Conservation (phyloP, 768 basidiomycete genomes). For the Rubroboletus satanas region DNA sequence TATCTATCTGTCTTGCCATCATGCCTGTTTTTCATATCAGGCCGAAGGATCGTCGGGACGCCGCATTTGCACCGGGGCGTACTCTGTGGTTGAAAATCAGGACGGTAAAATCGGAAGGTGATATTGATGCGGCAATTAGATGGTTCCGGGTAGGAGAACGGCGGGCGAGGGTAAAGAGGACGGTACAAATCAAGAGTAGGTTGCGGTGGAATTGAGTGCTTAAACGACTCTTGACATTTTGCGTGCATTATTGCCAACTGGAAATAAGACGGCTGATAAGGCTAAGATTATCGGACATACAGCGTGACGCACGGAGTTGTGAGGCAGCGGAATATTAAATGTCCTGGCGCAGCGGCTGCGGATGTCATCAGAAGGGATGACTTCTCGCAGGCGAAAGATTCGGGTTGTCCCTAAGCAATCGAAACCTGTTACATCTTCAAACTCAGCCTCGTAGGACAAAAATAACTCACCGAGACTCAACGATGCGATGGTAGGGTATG, state of each 20-base stretch:
- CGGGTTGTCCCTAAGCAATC: constrained; percentile 54
- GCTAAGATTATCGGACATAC: background rate
- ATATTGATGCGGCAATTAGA: constrained; percentile 78
- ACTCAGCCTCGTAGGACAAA: background rate
- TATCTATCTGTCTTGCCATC: constrained; percentile 55
- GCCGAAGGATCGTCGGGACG: constrained; percentile 62
- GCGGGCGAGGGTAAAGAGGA: constrained; percentile 46
- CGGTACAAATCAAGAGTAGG: constrained; percentile 65
- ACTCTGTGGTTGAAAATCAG: constrained; percentile 64
- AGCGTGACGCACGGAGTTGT: constrained; percentile 63
- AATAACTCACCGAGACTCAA: constrained; percentile 62
- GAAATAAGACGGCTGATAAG: background rate
- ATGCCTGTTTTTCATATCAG: constrained; percentile 75
- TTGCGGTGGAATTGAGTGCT: constrained; percentile 76
- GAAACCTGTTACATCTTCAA: background rate
- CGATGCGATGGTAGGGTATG: constrained; percentile 83
- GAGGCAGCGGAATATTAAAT: constrained; percentile 69
- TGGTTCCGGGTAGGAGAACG: constrained; percentile 33
- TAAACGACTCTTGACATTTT: constrained; percentile 76
- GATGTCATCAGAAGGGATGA: constrained; percentile 60
- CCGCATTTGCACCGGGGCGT: constrained; percentile 74
- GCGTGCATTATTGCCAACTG: constrained; percentile 88
- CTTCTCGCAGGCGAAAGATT: constrained; percentile 72
- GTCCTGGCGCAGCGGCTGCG: constrained; percentile 60
- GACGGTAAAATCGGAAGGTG: constrained; percentile 83